These are phyloP conservation scores for Puccinia hordei DNA, from an alignment of 1,284 basidiomycete genomes.

Conservation along the genomic window DNA sequence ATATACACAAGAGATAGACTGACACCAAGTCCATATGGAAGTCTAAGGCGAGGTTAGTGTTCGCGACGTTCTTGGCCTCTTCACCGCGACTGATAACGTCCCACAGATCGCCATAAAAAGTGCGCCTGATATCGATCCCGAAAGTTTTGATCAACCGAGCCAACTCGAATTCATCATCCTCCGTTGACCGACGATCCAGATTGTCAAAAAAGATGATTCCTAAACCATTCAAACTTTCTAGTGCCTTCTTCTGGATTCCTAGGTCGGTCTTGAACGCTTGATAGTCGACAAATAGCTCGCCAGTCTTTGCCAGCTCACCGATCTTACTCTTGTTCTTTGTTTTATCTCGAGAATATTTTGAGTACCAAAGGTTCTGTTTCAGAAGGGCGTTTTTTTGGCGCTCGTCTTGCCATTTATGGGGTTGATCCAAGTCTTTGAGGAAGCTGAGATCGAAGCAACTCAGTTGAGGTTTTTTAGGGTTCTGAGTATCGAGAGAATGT, in stretches of 20 bases:
- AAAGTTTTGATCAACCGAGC: conserved; percentile 69
- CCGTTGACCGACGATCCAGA: conserved; percentile 62
- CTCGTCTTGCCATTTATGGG: neutral
- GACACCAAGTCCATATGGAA: conserved; percentile 90
- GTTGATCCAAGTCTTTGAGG: neutral
- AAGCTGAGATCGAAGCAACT: conserved; percentile 18
- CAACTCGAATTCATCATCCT: conserved; percentile 67
- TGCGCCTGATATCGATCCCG: conserved; percentile 72
- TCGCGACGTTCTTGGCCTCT: conserved; percentile 86
- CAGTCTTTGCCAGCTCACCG: neutral
- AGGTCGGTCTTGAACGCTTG: neutral
- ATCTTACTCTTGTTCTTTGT: conserved; percentile 9
- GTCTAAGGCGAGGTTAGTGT: conserved; percentile 85
- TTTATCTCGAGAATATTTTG: neutral
- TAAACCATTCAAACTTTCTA: conserved; percentile 62
- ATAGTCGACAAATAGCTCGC: conserved; percentile 23
- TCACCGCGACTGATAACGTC: conserved; percentile 74
- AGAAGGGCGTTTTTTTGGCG: conserved; percentile 15
- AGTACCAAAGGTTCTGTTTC: conserved; percentile 26
- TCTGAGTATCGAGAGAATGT: conserved; percentile 1
- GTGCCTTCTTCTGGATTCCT: conserved; percentile 52
- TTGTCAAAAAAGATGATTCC: conserved; percentile 65
- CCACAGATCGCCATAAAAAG: conserved; percentile 89
- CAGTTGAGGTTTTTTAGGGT: neutral
- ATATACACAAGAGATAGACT: conserved; percentile 59